Percentiles rank a stretch among this genome's conserved stretches.
These are phyloP conservation scores for Entophlyctis luteolus DNA, from an alignment of 192 early-diverging fungal species.

Conservation along the genomic window DNA sequence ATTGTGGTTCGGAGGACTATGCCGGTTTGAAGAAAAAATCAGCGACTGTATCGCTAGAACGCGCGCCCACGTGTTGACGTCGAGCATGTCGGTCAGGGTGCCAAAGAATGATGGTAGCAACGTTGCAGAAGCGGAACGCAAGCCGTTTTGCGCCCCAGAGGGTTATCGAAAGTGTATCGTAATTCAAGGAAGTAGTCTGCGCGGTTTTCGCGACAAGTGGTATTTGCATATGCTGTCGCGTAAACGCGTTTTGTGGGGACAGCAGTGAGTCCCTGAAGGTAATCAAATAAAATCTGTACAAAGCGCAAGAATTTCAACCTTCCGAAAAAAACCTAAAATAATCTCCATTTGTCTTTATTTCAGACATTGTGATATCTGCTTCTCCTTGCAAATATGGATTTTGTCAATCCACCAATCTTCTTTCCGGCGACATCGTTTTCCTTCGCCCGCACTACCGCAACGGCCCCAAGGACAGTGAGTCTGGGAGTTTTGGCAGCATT, in stretches of 20 bases:
- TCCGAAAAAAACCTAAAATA: too few relatives aligned
- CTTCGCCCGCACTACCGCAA: conserved; percentile 40
- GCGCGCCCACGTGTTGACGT: not conserved
- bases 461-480: conserved; percentile 37
- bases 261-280: too few relatives aligned
- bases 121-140: not conserved
- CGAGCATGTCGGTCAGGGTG: not conserved
- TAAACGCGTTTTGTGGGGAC: not conserved
- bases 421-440: conserved; percentile 34
- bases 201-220: conserved; percentile 20
- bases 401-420: conserved; percentile 29
- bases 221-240: conserved; percentile 4
- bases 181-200: conserved; percentile 5
- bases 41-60: not conserved
- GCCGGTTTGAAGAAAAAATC: conserved; percentile 5
- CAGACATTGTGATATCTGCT: conserved; percentile 46
- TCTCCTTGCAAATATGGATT: conserved; percentile 33
- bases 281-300: too few relatives aligned
- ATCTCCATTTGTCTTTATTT: too few relatives aligned
- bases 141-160: not conserved
- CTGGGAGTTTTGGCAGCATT: conserved; percentile 25
- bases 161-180: conserved; percentile 26
- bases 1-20: conserved; percentile 15
- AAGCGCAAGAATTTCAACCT: too few relatives aligned
- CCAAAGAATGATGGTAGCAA: not conserved